Conservation (phyloP, 1,284 basidiomycete genomes). For the Mycena citricolor region DNA sequence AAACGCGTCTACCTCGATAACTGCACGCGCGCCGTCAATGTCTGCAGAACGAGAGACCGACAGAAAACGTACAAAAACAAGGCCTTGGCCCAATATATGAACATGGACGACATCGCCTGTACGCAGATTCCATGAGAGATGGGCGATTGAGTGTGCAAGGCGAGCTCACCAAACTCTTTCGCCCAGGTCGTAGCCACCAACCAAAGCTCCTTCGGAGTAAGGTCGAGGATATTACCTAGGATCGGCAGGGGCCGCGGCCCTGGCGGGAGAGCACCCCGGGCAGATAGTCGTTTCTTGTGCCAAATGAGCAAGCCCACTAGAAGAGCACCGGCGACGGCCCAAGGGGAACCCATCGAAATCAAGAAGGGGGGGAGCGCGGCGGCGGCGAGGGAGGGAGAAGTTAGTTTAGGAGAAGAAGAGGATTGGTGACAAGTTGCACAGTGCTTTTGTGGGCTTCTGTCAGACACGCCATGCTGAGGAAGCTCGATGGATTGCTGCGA, state of each 20-base stretch:
- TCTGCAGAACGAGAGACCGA: constrained; percentile 2
- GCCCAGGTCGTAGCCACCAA: constrained; percentile 49
- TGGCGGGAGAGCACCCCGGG: constrained; percentile 51
- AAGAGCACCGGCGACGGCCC: constrained; percentile 28
- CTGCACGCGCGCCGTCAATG: too few relatives aligned
- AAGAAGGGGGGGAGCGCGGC: constrained; percentile 14
- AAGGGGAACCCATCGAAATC: constrained; percentile 11
- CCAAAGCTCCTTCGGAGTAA: constrained; percentile 60
- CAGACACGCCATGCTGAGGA: constrained; percentile 7
- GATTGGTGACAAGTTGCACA: background rate
- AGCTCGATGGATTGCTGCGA: constrained; percentile 1
- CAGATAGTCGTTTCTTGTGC: constrained; percentile 37
- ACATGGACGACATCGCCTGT: constrained; percentile 67
- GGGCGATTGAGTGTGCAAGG: constrained; percentile 6
- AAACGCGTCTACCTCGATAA: too few relatives aligned
- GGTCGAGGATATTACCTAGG: constrained; percentile 60
- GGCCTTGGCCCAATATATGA: constrained; percentile 61
- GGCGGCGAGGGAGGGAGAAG: background rate
- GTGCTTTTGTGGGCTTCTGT: constrained; percentile 18
- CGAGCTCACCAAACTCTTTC: constrained; percentile 45
- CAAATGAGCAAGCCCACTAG: constrained; percentile 37
- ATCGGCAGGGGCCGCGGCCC: constrained; percentile 66
- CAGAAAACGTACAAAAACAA: constrained; percentile 30
- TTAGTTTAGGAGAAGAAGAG: too few relatives aligned
- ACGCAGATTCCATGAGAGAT: background rate